Evolutionary conservation across 768 basidiomycete genomes (phyloP), one percentile per base, ranked within the genome.

Genomic region (Ephemerocybe angulata): DNA sequence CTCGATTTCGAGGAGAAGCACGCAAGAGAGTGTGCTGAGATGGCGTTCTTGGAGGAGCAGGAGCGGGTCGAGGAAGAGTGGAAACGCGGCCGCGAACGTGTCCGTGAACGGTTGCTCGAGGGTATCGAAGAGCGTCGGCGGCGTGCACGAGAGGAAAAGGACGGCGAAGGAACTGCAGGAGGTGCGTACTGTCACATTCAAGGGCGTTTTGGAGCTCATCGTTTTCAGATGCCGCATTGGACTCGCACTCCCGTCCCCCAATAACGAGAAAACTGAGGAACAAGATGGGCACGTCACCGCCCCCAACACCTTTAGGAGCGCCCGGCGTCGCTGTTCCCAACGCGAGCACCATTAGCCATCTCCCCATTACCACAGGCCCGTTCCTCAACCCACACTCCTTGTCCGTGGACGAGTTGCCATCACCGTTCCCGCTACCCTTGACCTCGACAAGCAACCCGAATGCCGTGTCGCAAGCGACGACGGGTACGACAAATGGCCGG

Each of bases 211-310:
- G 24, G 51, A 50, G 38, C 50, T 54, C 25, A 33, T 55, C 53
- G 31, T 48, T 41, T n/a, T 48, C 66, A 89, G 90, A 93, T 62
- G 80, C 85, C 24, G 78, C 83, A 3, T 75, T 91, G 37, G 90
- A 93, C 65, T 76, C 85, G 2, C 87, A 90, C 65, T 86, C 84
- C 12, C 82, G 90, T 40, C 82, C 87, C 24, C 89, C 90, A 62
- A 83, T 90, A 62, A 92, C 90, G 15, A 84, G 90, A 51, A 93
- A 92, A 66, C 78, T 92, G 30, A 84, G 90, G 47, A 91, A 91
- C 70, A 91, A 90, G 65, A 67, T 88, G 28, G 83, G 86, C 17
- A 85, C 85, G 1, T 88, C 89, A 0, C 90, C 90, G 35, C 89
- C 89, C 0, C 85, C 88, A 5, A 89, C 88, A 12, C 87, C 87